Evolutionary conservation across 352 stramenopile genomes (phyloP), one percentile per base, ranked within the genome.

Genomic region (Pythium scleroteichum): DNA sequence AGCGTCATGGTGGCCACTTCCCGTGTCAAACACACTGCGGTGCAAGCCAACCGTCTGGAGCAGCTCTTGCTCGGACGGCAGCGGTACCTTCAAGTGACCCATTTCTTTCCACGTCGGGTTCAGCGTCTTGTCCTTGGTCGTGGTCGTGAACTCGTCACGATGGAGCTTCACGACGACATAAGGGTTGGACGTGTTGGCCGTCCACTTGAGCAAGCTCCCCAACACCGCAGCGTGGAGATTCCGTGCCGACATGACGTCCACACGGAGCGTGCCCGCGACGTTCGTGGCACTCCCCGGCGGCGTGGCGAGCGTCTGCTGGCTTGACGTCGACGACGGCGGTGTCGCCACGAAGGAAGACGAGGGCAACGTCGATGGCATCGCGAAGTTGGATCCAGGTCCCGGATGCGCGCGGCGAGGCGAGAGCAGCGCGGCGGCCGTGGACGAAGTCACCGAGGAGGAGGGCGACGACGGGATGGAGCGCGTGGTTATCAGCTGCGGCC

Each of bases 101-200:
- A 66, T 71, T 61, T 88, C 78, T 44, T 88, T 90, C 80, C 80
- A 90, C 52, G 70, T 77, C 40, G 80, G 80, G 56, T 85, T 88
- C 22, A 90, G 52, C 44, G 81, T 71, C 35, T 73, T 67, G 12
- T 72, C 53, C 56, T 85, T 78, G 24, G 76, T 61, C 24, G 59
- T 85, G 3, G 78, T 86, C 38, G 76, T 66, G 57, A 86, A 90
- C 38, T 71, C 68, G 46, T 85, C 76, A 48, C 61, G 75, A 42
- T 75, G 68, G 26, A 90, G 68, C 23, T 70, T 79, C n/a, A 87
- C 55, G 26, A 83, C 78, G 1, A 80, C 74, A 56, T 82, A 90
- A 48, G 80, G 76, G 49, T 88, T 90, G 16, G 80, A 78, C 63
- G 82, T 88, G 50, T 71, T 87, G 2, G 80, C 67, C 9, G 78